Percentiles rank a stretch among this genome's conserved stretches.
These are phyloP conservation scores for Nicotiana obtusifolia DNA, from an alignment of 257 asterid genomes.

Conservation along the genomic window DNA sequence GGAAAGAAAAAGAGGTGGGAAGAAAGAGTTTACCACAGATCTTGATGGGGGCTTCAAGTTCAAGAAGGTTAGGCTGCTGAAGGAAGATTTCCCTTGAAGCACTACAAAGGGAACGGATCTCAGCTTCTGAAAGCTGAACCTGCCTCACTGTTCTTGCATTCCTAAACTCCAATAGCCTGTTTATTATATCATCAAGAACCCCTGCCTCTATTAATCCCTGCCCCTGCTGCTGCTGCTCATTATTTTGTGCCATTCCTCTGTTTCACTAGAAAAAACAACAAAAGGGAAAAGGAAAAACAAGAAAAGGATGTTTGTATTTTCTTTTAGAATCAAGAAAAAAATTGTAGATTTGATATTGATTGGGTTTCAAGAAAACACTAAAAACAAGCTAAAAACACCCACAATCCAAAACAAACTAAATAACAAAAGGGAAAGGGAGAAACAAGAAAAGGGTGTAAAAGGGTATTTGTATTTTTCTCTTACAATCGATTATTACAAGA, in stretches of 20 bases:
- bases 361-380: neutral
- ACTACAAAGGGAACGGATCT: conserved; percentile 80
- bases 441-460: neutral
- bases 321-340: neutral
- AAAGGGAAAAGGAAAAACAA: neutral
- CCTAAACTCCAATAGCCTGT: conserved; percentile 72
- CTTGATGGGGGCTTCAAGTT: conserved; percentile 98
- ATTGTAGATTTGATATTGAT: neutral
- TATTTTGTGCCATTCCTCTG: conserved; percentile 46
- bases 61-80: conserved; percentile 86
- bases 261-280: neutral
- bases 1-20: neutral
- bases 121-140: conserved; percentile 86
- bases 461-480: neutral
- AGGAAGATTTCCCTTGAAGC: conserved; percentile 80
- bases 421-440: neutral
- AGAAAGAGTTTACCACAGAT: conserved; percentile 60
- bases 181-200: conserved; percentile 74
- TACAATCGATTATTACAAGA: conserved; percentile 3
- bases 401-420: neutral
- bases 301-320: neutral
- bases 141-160: conserved; percentile 73
- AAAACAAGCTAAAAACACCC: neutral
- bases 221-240: conserved; percentile 20
- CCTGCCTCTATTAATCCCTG: conserved; percentile 63